Evolutionary conservation across 768 basidiomycete genomes (phyloP).

Genomic region (Calocybe gangraenosa): DNA sequence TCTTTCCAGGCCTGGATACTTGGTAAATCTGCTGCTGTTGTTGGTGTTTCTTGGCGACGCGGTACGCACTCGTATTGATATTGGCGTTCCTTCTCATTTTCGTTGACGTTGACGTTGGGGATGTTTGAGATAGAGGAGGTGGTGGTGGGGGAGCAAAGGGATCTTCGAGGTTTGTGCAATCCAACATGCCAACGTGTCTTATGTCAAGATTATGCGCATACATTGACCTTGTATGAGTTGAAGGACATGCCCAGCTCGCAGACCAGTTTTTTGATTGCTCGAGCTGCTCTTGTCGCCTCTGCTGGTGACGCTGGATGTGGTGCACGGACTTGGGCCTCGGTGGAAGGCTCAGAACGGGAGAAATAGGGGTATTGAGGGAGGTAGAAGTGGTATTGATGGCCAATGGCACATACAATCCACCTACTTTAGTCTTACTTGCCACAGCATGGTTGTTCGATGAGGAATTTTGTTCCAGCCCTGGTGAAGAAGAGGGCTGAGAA

Average conservation of each 20-base stretch:
- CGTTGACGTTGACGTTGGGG: neutral
- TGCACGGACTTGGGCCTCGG: neutral
- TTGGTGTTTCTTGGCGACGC: neutral
- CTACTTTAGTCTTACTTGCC: neutral
- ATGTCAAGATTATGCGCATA: too few species aligned
- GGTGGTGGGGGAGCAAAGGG: neutral
- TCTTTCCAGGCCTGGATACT: neutral
- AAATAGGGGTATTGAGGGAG: neutral
- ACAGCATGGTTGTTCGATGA: neutral
- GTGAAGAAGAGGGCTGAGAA: constrained; percentile 13
- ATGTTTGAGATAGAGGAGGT: neutral
- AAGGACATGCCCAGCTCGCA: too few species aligned
- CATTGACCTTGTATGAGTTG: too few species aligned
- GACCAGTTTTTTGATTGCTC: too few species aligned
- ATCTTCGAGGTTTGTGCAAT: neutral
- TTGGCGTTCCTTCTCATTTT: neutral
- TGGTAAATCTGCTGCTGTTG: neutral
- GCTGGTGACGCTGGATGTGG: neutral
- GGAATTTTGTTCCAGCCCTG: constrained; percentile 5
- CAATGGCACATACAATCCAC: neutral
- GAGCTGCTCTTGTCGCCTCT: too few species aligned
- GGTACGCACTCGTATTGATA: constrained; percentile 2
- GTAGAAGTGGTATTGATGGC: neutral
- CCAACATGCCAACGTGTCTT: too few species aligned
- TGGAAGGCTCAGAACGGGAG: neutral